Percentiles rank a stretch among this genome's conserved stretches.
Evolutionary conservation across 768 basidiomycete species (phyloP).

Genomic region (Rhizopogon vinicolor): DNA sequence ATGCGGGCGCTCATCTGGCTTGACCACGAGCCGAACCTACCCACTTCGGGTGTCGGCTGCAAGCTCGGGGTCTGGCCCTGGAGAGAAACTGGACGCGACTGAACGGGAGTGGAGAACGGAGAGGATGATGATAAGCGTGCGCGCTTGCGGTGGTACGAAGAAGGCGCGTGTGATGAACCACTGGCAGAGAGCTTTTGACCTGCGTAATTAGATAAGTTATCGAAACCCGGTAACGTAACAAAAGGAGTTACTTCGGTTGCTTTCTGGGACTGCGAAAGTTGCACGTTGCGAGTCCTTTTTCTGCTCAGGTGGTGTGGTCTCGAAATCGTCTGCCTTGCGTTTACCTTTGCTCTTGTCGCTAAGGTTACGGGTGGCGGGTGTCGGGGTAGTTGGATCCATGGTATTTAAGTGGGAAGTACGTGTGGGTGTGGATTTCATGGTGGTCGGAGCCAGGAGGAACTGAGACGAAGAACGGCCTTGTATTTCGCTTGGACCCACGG

Average conservation of each 20-base stretch:
- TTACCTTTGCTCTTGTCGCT: constrained; percentile 49
- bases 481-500: constrained; percentile 6
- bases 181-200: constrained; percentile 46
- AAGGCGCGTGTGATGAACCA: constrained; percentile 56
- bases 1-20: constrained; percentile 27
- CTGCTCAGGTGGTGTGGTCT: constrained; percentile 62
- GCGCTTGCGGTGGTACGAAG: constrained; percentile 70
- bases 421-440: constrained; percentile 14
- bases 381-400: constrained; percentile 26
- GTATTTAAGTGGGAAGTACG: constrained; percentile 11
- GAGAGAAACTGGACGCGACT: constrained; percentile 25
- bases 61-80: constrained; percentile 3
- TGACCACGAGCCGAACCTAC: constrained; percentile 28
- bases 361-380: constrained; percentile 25
- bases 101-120: constrained; percentile 26
- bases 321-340: constrained; percentile 72
- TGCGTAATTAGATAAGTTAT: constrained; percentile 19
- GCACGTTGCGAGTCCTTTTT: constrained; percentile 45
- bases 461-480: constrained; percentile 6
- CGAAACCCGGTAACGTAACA: constrained; percentile 18
- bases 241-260: constrained; percentile 48
- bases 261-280: constrained; percentile 55
- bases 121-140: constrained; percentile 48
- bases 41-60: constrained; percentile 17
- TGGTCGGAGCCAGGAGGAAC: constrained; percentile 9